Conservation (phyloP, 73 alveolate genomes). For the Tetrahymena elliotti region DNA sequence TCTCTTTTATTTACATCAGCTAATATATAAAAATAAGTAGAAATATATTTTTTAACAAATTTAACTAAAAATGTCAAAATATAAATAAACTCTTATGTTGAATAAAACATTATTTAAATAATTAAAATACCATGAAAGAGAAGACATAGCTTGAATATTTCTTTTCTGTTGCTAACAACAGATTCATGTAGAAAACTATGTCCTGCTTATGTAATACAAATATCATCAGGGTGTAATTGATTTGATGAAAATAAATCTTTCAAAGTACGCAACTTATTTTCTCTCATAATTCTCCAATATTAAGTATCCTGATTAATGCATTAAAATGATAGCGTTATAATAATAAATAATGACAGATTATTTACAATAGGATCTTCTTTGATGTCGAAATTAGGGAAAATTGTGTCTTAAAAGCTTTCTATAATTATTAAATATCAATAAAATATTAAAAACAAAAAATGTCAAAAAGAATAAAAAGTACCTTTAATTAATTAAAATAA, state of each 20-base stretch:
- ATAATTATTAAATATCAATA: not conserved
- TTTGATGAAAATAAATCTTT: not conserved
- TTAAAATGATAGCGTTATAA: not conserved
- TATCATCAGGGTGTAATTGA: not conserved
- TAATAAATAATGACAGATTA: not conserved
- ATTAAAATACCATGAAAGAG: not conserved
- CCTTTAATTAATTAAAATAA: not conserved
- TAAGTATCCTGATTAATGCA: not conserved
- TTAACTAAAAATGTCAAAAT: not conserved
- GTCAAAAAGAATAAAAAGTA: not conserved
- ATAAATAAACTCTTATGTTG: not conserved
- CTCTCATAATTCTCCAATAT: not conserved
- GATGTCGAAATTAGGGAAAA: not conserved
- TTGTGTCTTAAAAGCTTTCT: not conserved
- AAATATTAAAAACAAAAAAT: not conserved
- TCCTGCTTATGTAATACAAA: not conserved
- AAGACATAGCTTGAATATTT: not conserved
- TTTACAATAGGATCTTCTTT: not conserved
- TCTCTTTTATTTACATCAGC: slow-evolving; percentile 1
- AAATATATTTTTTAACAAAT: too few species aligned
- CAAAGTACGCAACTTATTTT: not conserved
- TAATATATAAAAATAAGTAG: not conserved
- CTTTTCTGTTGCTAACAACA: not conserved
- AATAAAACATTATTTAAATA: not conserved
- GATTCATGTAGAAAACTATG: not conserved